Evolutionary conservation across 2,329 filamentous ascomycete species (phyloP).

Genomic region (Pseudogymnoascus sp.): DNA sequence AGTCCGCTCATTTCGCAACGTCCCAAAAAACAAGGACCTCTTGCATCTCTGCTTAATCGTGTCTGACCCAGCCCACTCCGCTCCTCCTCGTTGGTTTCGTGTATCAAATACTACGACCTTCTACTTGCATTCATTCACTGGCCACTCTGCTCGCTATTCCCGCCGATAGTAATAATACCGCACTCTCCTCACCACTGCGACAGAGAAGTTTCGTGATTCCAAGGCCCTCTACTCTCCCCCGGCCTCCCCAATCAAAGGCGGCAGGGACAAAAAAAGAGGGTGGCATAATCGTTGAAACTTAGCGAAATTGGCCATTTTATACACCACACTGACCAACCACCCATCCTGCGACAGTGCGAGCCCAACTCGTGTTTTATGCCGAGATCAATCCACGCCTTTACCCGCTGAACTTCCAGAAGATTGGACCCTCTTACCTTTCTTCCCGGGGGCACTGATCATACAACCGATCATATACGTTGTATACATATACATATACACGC

Average conservation of each 20-base stretch:
- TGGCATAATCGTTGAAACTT: conserved; percentile 3
- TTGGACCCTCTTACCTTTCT: not conserved
- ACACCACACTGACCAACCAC: conserved; percentile 2
- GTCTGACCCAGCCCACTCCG: not conserved
- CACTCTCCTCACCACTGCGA: not conserved
- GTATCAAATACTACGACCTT: not conserved
- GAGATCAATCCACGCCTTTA: not conserved
- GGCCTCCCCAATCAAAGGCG: not conserved
- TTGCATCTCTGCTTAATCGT: not conserved
- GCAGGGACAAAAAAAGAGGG: not conserved
- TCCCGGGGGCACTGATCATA: not conserved
- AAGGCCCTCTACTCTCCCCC: not conserved
- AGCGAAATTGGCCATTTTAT: conserved; percentile 10
- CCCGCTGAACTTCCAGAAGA: not conserved
- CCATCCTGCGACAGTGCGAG: not conserved
- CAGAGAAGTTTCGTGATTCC: not conserved
- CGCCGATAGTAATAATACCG: not conserved
- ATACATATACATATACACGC: not conserved
- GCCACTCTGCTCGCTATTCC: not conserved
- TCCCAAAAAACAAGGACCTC: not conserved
- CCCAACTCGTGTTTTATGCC: not conserved
- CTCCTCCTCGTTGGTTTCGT: not conserved
- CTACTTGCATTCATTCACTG: not conserved
- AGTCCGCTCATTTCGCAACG: not conserved
- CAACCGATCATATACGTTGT: not conserved